Percentiles rank a stretch among this genome's conserved stretches.
These are phyloP conservation scores for Beauveria caledonica DNA, from an alignment of 2,329 filamentous ascomycete species.

Conservation along the genomic window DNA sequence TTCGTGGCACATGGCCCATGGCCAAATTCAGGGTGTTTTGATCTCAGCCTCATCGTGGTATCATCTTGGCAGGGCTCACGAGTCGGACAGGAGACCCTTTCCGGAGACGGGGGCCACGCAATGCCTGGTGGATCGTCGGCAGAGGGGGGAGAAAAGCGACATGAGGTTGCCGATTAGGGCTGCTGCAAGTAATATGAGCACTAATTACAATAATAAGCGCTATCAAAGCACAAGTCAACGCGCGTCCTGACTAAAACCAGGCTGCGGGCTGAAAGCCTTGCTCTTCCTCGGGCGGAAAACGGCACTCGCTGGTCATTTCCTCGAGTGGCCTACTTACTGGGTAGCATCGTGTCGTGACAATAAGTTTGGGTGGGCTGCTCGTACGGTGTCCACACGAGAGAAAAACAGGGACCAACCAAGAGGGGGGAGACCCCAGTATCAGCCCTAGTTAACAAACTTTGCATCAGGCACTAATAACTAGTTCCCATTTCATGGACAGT, in stretches of 20 bases:
- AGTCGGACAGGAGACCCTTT: neutral
- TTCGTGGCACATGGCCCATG: neutral
- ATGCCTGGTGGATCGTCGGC: neutral
- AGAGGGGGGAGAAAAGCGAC: neutral
- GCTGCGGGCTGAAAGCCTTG: too few relatives aligned
- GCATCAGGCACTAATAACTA: neutral
- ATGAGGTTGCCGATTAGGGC: neutral
- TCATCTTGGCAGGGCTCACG: neutral
- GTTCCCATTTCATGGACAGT: too few relatives aligned
- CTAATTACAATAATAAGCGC: too few relatives aligned
- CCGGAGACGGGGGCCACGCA: neutral
- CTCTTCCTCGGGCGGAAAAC: too few relatives aligned
- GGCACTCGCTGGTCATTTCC: too few relatives aligned
- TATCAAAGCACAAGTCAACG: neutral
- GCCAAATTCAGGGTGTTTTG: neutral
- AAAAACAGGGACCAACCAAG: neutral
- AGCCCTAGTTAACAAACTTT: neutral
- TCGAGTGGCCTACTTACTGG: too few relatives aligned
- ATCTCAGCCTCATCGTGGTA: slow-evolving; percentile 8
- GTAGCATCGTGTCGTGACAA: neutral
- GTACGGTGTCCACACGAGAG: neutral
- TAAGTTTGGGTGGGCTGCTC: neutral
- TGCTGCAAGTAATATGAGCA: neutral
- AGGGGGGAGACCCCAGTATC: neutral
- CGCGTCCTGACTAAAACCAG: too few relatives aligned